Conservation (phyloP, 2,329 filamentous ascomycete species). For the Arthrinium puccinioides region DNA sequence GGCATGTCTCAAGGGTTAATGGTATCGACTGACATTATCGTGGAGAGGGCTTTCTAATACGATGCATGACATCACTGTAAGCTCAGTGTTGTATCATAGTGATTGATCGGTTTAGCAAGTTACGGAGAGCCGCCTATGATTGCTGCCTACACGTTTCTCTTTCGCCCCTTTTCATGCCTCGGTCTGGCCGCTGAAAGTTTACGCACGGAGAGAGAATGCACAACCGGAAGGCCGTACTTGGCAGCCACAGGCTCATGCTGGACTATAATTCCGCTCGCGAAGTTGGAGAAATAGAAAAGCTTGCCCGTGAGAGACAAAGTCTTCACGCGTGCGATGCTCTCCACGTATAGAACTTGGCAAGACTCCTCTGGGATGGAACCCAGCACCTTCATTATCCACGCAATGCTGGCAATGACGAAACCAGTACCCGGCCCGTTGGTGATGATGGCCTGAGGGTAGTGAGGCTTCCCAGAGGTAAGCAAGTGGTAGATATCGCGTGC, state of each 20-base stretch:
- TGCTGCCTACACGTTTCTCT: too few relatives aligned
- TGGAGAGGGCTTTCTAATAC: too few relatives aligned
- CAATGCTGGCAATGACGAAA: constrained; percentile 60
- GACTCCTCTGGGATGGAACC: constrained; percentile 38
- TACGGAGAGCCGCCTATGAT: too few relatives aligned
- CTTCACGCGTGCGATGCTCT: constrained; percentile 84
- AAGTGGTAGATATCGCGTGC: constrained; percentile 55
- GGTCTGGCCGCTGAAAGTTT: too few relatives aligned
- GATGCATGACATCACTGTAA: too few relatives aligned
- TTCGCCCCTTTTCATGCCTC: too few relatives aligned
- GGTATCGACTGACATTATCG: too few relatives aligned
- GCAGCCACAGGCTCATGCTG: constrained; percentile 66
- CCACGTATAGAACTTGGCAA: constrained; percentile 76
- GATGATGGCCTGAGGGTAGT: constrained; percentile 67
- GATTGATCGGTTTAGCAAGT: too few relatives aligned
- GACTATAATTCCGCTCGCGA: constrained; percentile 75
- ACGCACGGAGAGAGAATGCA: too few relatives aligned
- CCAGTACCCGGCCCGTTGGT: constrained; percentile 87
- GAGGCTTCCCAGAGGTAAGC: constrained; percentile 29
- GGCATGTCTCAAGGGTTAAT: too few relatives aligned
- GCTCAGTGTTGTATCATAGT: too few relatives aligned
- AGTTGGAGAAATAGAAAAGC: constrained; percentile 53
- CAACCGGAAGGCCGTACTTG: constrained; percentile 1
- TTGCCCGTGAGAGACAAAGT: constrained; percentile 79
- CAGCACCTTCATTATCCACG: constrained; percentile 39